Conservation (phyloP, 2,329 filamentous ascomycete species). For the Stagonosporopsis chrysanthemi region DNA sequence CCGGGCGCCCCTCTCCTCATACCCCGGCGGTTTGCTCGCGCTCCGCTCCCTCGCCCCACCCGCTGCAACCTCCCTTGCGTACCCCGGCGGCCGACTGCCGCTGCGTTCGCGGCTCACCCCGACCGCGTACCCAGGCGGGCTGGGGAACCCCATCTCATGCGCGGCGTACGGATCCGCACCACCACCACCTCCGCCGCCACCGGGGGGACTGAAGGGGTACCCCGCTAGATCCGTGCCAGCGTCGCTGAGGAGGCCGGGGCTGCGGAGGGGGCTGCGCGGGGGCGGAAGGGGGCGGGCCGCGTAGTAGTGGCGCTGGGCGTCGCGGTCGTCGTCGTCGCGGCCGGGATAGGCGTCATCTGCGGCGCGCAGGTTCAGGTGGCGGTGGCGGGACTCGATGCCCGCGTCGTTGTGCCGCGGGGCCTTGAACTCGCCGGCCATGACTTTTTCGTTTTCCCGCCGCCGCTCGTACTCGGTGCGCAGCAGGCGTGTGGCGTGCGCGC, state of each 20-base stretch:
- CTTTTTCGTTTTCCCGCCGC: constrained; percentile 40
- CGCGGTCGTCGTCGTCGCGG: too few relatives aligned
- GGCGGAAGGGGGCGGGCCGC: constrained; percentile 2
- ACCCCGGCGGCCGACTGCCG: constrained; percentile 3
- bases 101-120: neutral
- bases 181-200: too few relatives aligned
- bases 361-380: neutral
- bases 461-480: constrained; percentile 29
- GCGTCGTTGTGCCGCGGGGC: constrained; percentile 11
- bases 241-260: constrained; percentile 18
- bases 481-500: constrained; percentile 15
- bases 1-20: neutral
- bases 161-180: too few relatives aligned
- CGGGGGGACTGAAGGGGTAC: constrained; percentile 23
- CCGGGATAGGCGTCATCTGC: too few relatives aligned
- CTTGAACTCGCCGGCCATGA: constrained; percentile 39
- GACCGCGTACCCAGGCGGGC: constrained; percentile 25
- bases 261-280: constrained; percentile 11
- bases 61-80: neutral
- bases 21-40: constrained; percentile 6
- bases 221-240: constrained; percentile 11
- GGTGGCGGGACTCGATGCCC: constrained; percentile 4
- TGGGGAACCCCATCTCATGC: constrained; percentile 27
- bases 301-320: neutral
- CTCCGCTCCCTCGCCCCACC: neutral